Conservation (phyloP, 352 stramenopile species). For the Chrysophaeum taylorii region DNA sequence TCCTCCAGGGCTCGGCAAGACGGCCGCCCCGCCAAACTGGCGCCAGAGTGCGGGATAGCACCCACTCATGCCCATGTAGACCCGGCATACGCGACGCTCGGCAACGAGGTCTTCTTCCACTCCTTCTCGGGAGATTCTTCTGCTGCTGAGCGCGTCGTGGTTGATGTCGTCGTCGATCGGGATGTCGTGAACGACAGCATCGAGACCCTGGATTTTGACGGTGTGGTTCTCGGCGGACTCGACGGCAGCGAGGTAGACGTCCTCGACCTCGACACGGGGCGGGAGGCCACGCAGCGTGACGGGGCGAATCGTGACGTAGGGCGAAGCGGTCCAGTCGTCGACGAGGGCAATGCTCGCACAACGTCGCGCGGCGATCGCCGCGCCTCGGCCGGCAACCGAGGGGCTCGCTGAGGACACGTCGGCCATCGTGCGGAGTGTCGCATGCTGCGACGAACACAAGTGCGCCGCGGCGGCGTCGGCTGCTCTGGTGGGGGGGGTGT, state of each 20-base stretch:
- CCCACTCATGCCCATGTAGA: background rate
- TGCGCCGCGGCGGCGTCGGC: background rate
- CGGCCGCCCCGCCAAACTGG: constrained; percentile 10
- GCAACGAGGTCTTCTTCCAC: background rate
- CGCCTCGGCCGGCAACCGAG: background rate
- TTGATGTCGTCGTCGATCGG: too few relatives aligned
- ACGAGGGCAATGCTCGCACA: background rate
- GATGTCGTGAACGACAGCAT: constrained; percentile 1
- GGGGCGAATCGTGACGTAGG: too few relatives aligned
- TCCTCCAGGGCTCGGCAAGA: too few relatives aligned
- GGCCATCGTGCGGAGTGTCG: background rate
- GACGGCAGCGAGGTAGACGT: background rate
- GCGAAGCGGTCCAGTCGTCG: background rate
- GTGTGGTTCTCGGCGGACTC: background rate
- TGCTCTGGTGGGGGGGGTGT: too few relatives aligned
- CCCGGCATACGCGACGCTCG: background rate
- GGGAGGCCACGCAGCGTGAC: too few relatives aligned
- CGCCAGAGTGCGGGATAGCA: constrained; percentile 10
- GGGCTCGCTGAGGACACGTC: background rate
- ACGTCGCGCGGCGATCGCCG: background rate
- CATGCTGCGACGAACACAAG: background rate
- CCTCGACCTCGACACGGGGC: too few relatives aligned
- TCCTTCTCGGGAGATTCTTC: background rate
- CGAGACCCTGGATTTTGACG: background rate
- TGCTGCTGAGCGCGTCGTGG: too few relatives aligned